Evolutionary conservation across 2,329 filamentous ascomycete species (phyloP), one percentile per base, ranked within the genome.

Genomic region (Colletotrichum sp.): DNA sequence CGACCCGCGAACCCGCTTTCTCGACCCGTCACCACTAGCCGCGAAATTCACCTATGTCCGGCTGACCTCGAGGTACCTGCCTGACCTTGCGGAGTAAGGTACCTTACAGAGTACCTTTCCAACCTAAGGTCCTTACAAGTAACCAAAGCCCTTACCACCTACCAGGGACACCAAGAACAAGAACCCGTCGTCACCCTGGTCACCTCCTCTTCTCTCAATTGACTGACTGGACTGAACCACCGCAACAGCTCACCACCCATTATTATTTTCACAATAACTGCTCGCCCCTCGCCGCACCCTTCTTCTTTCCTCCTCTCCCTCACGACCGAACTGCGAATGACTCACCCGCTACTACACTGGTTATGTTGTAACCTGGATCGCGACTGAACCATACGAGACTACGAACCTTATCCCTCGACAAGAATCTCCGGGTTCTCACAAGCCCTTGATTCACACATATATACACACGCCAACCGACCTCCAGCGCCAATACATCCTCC

Each of bases 31-130:
- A 49, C 39, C 39, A 49, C 39, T 49, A 49, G 39, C 70, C 65
- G 24, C 21, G 70, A 76, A 76, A 76, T 73, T 73, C 73, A 76
- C 70, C 26, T 65, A 44, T 76, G 73, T 76, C 69, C 73, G 70
- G 70, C 73, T 76, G 73, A 76, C 70, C 73, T 63, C 44, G 13
- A 72, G 34, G 28, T 73, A 69, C 73, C 63, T 49, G 39, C 18
- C 36, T 44, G 36, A 44, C 36, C 18, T 49, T 49, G 39, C 39
- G 18, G 39, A 49, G 39, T 49, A 49, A 39, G 7, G 34, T 39
- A 39, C 34, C 34, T 39, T 16, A 36, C 26, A 26, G 26, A 26
- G 26, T 26, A 28, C 34, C 34, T 39, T 39, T 16, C 34, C 34
- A 39, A 39, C 39, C 39, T 49, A 49, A 44, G 39, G 39, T 44